A percentile compares a stretch with the other conserved stretches of the same genome.
phyloP scores from a whole-genome alignment of 1,284 basidiomycete genomes.

The Uromyces viciae-fabae region DNA sequence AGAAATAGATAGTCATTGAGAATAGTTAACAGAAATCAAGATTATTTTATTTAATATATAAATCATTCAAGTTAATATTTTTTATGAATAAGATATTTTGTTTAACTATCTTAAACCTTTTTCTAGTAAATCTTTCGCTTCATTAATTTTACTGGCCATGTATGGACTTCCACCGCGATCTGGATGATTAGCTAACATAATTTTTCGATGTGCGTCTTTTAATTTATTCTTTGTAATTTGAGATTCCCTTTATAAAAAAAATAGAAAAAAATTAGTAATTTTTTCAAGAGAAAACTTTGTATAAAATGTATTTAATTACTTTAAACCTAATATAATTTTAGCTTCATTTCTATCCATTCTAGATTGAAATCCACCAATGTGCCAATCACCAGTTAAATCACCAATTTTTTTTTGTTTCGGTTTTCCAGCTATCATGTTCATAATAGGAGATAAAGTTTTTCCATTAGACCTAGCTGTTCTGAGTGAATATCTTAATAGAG shows the following conservation, averaged over 20 bases:
- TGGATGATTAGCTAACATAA: conserved; percentile 56
- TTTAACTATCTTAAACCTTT: conserved; percentile 41
- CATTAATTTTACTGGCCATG: conserved; percentile 52
- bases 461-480: conserved; percentile 39
- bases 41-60: too few species aligned
- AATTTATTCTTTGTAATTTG: conserved; percentile 52
- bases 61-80: too few species aligned
- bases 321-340: conserved; percentile 43
- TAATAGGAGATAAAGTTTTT: conserved; percentile 29
- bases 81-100: too few species aligned
- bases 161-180: conserved; percentile 55
- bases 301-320: background rate
- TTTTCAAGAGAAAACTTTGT: background rate
- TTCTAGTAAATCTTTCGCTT: conserved; percentile 45
- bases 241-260: conserved; percentile 49
- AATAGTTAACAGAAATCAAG: too few species aligned
- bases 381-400: conserved; percentile 27
- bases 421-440: conserved; percentile 41
- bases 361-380: conserved; percentile 37
- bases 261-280: background rate
- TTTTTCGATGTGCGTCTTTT: conserved; percentile 55
- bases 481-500: conserved; percentile 39
- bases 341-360: conserved; percentile 41
- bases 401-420: conserved; percentile 18
- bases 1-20: too few species aligned